Conservation (phyloP, 2,329 filamentous ascomycete genomes). For the Stemphylium vesicarium region DNA sequence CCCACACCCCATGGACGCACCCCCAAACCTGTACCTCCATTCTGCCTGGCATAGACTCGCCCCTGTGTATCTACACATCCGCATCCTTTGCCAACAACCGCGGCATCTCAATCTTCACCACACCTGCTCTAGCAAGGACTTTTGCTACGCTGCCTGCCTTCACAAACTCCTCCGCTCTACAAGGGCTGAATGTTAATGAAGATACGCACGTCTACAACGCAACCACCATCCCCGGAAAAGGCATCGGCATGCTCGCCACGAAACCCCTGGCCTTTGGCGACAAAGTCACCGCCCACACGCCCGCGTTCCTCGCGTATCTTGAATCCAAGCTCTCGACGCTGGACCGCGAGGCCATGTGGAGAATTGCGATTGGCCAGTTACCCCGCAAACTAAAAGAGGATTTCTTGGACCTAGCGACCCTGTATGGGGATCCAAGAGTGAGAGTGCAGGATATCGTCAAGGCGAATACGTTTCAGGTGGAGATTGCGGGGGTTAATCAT, state of each 20-base stretch:
- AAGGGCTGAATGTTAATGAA: conserved; percentile 26
- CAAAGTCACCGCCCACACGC: conserved; percentile 39
- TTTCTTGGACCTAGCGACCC: conserved; percentile 32
- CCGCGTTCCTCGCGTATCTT: conserved; percentile 38
- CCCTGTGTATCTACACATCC: conserved; percentile 43
- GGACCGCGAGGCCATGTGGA: conserved; percentile 39
- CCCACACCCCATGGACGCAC: conserved; percentile 33
- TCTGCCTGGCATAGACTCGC: conserved; percentile 27
- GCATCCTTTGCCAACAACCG: conserved; percentile 34
- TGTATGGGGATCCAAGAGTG: conserved; percentile 37
- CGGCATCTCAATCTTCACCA: conserved; percentile 46
- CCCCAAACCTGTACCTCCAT: conserved; percentile 33
- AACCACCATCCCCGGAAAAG: conserved; percentile 34
- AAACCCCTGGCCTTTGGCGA: conserved; percentile 29
- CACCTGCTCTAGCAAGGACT: conserved; percentile 31
- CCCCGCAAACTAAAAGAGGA: conserved; percentile 19
- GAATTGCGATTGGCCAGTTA: conserved; percentile 33
- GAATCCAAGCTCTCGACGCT: conserved; percentile 35
- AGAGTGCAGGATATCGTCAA: conserved; percentile 44
- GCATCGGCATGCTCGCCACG: conserved; percentile 41
- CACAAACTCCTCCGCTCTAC: conserved; percentile 15
- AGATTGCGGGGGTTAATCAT: conserved; percentile 37
- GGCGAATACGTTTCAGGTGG: conserved; percentile 44
- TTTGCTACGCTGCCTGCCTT: conserved; percentile 36
- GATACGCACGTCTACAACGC: conserved; percentile 26